Evolutionary conservation across 1,139 yeast genomes (phyloP).

Genomic region (Magnusiomyces tetraspermus): DNA sequence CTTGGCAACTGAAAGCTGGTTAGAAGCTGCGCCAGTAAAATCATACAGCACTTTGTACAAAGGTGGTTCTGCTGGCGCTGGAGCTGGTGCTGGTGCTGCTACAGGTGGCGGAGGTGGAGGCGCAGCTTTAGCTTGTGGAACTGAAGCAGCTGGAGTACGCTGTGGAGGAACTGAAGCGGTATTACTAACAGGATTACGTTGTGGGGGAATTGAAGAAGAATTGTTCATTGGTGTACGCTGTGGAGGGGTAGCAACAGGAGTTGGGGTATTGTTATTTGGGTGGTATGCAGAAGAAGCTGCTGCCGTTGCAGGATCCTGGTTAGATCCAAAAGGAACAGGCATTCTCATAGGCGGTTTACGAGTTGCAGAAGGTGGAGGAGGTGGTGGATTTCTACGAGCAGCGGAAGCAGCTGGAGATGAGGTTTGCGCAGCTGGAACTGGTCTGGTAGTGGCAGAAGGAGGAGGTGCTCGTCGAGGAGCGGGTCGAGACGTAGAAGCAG

Average conservation of each 20-base stretch:
- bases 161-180: neutral
- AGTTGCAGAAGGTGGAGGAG: constrained; percentile 10
- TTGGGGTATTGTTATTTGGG: constrained; percentile 1
- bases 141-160: neutral
- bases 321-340: constrained; percentile 10
- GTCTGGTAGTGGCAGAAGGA: constrained; percentile 20
- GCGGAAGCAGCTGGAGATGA: constrained; percentile 18
- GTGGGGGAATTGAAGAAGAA: neutral
- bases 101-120: constrained; percentile 30
- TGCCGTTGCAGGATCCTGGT: neutral
- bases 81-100: constrained; percentile 59
- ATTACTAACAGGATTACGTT: neutral
- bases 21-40: constrained; percentile 77
- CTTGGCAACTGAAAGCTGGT: constrained; percentile 65
- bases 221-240: constrained; percentile 17
- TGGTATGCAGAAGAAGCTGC: constrained; percentile 4
- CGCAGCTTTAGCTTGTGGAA: constrained; percentile 14
- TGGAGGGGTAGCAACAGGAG: constrained; percentile 21
- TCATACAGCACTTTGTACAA: constrained; percentile 82
- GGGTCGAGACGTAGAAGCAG: constrained; percentile 12
- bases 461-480: constrained; percentile 20
- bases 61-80: constrained; percentile 57
- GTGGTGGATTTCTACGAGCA: constrained; percentile 13
- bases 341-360: constrained; percentile 13
- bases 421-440: constrained; percentile 22